Percentiles rank a stretch among this genome's conserved stretches.
Conservation (phyloP, 371 early-diverging fungal genomes). For the Capillidium rhysosporum region DNA sequence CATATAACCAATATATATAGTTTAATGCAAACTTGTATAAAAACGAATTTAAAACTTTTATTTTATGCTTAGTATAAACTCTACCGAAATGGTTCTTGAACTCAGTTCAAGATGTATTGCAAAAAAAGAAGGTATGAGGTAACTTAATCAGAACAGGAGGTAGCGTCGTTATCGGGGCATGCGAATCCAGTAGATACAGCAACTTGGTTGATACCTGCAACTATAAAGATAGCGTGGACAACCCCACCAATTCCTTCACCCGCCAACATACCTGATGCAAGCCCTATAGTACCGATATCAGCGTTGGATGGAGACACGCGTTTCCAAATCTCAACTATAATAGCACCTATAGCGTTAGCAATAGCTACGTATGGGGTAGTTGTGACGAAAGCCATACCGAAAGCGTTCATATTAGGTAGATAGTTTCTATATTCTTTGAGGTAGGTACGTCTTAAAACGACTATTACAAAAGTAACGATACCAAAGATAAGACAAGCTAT, state of each 20-base stretch:
- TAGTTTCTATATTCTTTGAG: slow-evolving; percentile 23
- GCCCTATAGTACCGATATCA: slow-evolving; percentile 28
- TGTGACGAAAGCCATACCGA: slow-evolving; percentile 48
- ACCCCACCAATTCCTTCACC: slow-evolving; percentile 52
- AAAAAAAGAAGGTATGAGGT: too few relatives aligned
- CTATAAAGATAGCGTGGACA: slow-evolving; percentile 27
- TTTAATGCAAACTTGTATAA: too few relatives aligned
- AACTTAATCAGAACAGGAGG: too few relatives aligned
- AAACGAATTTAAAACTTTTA: too few relatives aligned
- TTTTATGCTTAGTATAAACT: too few relatives aligned
- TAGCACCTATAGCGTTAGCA: slow-evolving; percentile 37
- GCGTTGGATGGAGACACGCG: slow-evolving; percentile 12
- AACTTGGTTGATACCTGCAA: slow-evolving; percentile 10
- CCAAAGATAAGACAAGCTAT: slow-evolving; percentile 23
- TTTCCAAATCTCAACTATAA: slow-evolving; percentile 29
- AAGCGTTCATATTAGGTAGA: slow-evolving; percentile 36
- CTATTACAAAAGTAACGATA: slow-evolving; percentile 14
- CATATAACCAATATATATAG: too few relatives aligned
- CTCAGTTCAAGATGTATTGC: too few relatives aligned
- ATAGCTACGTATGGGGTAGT: slow-evolving; percentile 25
- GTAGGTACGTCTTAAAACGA: slow-evolving; percentile 18
- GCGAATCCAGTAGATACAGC: neutral
- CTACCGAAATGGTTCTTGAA: too few relatives aligned
- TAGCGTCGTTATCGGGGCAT: neutral
- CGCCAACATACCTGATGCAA: slow-evolving; percentile 46